Evolutionary conservation across 345 rosid genomes (phyloP), one percentile per base, ranked within the genome.

Genomic region (Fremontodendron californicum): DNA sequence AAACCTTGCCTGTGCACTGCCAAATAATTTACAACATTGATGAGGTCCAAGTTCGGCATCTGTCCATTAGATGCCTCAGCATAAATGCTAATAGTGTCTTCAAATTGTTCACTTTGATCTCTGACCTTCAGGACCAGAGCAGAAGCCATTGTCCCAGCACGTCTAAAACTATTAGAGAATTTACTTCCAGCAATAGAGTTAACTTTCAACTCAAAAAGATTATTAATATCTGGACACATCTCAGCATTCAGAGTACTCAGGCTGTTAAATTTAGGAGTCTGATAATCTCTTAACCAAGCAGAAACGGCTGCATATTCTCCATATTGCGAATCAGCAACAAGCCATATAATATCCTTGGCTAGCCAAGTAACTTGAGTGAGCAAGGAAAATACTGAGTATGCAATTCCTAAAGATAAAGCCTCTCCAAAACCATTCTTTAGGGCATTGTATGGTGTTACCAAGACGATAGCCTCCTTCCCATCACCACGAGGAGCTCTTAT

Each of bases 21-120:
- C 80, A 96, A 83, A 87, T 91, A 93, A 83, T 89, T 91, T 75
- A 92, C 96, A 78, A 93, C 84, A 85, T 96, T 96, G 81, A 96
- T 88, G 76, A 96, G 92, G 78, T 96, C 98, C 61, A 96, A 90
- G 79, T 96, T 96, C 80, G 98, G 98, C 99, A 96, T 96, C 86
- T 92, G 98, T 57, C 97, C 98, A 82, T 96, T 93, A 37, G 99
- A 92, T 74, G 96, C 97, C 87, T 93, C 96, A n/a, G 99, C 94
- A 80, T 82, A 90, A 79, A 93, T 88, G 73, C 81, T 84, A 52
- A 96, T 80, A 52, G 89, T 86, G 82, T 93, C 97, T 80, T 90
- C 94, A 21, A 84, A 84, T 67, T 82, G 55, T 43, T 76, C 85
- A 71, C 79, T 80, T 78, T 75, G 75, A 74, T 92, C 89, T 13